A percentile compares a stretch with the other conserved stretches of the same genome.
phyloP scores from a whole-genome alignment of 129 eudicot species.

The Tanacetum coccineum region DNA sequence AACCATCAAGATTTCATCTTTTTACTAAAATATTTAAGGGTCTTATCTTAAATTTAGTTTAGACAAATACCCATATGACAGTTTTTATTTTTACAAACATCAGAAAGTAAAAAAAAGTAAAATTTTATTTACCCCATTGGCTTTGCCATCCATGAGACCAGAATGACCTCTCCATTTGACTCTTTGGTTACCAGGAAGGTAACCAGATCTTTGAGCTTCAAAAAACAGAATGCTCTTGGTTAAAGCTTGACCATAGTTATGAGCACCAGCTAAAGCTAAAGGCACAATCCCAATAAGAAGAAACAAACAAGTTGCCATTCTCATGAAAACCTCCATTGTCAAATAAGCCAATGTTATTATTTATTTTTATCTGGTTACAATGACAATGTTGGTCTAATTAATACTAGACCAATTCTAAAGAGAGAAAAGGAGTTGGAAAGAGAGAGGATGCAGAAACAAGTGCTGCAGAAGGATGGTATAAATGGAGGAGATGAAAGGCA shows the following conservation, averaged over 20 bases:
- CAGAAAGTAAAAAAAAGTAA: background rate
- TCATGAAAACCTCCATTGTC: constrained; percentile 44
- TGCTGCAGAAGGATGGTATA: constrained; percentile 40
- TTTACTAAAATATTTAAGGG: constrained; percentile 11
- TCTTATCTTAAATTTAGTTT: background rate
- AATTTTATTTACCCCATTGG: constrained; percentile 30
- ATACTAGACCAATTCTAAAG: constrained; percentile 40
- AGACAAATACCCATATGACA: constrained; percentile 10
- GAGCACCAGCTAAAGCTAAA: constrained; percentile 57
- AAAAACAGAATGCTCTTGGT: constrained; percentile 68
- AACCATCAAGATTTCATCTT: constrained; percentile 31
- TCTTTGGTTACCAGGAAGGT: constrained; percentile 59
- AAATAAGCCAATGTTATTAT: constrained; percentile 9
- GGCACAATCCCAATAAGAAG: constrained; percentile 46
- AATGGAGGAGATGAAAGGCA: constrained; percentile 54
- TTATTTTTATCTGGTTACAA: background rate
- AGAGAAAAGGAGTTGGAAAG: constrained; percentile 20
- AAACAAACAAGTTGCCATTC: constrained; percentile 46
- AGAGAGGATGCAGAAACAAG: constrained; percentile 36
- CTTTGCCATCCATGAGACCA: constrained; percentile 68
- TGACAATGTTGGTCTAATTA: constrained; percentile 47
- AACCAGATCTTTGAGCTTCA: constrained; percentile 93
- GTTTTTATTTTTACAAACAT: background rate
- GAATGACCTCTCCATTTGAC: constrained; percentile 70
- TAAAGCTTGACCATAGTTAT: constrained; percentile 77